Evolutionary conservation across 1,284 basidiomycete genomes (phyloP).

Genomic region (Microbotryum saponariae): DNA sequence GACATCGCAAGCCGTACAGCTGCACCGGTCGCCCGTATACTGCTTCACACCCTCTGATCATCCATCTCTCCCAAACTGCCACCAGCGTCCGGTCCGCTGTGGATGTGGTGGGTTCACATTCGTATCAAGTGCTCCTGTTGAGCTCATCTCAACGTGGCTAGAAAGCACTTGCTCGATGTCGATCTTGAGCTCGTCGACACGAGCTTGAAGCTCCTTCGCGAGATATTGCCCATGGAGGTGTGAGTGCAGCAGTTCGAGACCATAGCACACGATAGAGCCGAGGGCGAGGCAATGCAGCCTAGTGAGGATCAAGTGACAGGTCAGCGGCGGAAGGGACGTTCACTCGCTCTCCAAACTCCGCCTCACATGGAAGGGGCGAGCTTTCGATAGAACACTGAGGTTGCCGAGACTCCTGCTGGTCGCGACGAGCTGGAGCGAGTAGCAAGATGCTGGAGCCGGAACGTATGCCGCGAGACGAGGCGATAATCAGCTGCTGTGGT

Average conservation of each 20-base stretch:
- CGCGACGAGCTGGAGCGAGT: too few species aligned
- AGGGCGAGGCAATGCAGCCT: conserved; percentile 1
- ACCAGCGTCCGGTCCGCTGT: background rate
- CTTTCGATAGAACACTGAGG: background rate
- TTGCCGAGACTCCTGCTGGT: background rate
- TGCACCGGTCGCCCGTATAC: background rate
- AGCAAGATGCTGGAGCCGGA: too few species aligned
- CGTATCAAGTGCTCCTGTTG: background rate
- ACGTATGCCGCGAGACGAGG: too few species aligned
- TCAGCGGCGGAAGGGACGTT: too few species aligned
- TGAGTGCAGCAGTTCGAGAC: conserved; percentile 2
- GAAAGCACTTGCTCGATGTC: background rate
- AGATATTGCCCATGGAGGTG: background rate
- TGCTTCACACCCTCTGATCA: background rate
- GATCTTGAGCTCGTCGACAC: background rate
- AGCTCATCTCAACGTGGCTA: background rate
- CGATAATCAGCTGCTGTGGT: too few species aligned
- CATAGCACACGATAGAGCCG: background rate
- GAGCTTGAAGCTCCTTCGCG: background rate
- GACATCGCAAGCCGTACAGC: background rate
- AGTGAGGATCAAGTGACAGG: too few species aligned
- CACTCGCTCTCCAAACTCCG: too few species aligned
- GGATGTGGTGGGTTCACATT: background rate
- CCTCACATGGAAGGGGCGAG: background rate
- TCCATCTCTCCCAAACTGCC: background rate